Evolutionary conservation across 2,329 filamentous ascomycete genomes (phyloP).

Genomic region (Colletotrichum tropicale): DNA sequence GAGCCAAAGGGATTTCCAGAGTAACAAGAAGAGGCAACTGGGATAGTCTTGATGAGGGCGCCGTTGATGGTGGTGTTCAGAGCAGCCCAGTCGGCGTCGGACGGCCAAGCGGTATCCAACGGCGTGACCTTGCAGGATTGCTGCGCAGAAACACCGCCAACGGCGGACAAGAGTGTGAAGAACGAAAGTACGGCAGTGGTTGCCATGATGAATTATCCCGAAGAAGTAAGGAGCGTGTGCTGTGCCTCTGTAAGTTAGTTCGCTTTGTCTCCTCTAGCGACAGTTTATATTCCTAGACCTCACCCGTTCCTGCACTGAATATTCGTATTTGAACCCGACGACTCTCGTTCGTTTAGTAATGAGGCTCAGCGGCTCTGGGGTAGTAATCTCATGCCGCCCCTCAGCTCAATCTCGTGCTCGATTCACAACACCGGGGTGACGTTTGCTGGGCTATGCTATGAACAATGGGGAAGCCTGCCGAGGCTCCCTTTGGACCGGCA

Average conservation of each 20-base stretch:
- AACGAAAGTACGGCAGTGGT: neutral
- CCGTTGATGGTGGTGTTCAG: conserved; percentile 51
- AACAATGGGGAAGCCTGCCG: neutral
- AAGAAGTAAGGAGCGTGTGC: neutral
- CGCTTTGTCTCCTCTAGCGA: neutral
- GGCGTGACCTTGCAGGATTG: conserved; percentile 3
- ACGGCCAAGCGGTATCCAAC: conserved; percentile 2
- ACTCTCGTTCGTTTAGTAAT: neutral
- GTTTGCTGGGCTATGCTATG: neutral
- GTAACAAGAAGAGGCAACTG: conserved; percentile 52
- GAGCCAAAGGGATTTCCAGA: conserved; percentile 21
- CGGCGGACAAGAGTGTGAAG: neutral
- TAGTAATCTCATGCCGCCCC: neutral
- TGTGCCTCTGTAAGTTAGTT: neutral
- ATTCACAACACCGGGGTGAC: neutral
- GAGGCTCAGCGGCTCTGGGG: neutral
- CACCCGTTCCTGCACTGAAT: neutral
- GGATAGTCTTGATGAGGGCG: conserved; percentile 45
- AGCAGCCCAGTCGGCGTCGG: conserved; percentile 34
- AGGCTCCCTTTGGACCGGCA: neutral
- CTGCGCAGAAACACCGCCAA: neutral
- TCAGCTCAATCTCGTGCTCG: neutral
- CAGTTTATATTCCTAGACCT: neutral
- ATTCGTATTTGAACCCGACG: neutral
- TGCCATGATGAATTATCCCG: neutral